A percentile compares a stretch with the other conserved stretches of the same genome.
phyloP scores from a whole-genome alignment of 305 asterid species.

The Nicotiana rustica region DNA sequence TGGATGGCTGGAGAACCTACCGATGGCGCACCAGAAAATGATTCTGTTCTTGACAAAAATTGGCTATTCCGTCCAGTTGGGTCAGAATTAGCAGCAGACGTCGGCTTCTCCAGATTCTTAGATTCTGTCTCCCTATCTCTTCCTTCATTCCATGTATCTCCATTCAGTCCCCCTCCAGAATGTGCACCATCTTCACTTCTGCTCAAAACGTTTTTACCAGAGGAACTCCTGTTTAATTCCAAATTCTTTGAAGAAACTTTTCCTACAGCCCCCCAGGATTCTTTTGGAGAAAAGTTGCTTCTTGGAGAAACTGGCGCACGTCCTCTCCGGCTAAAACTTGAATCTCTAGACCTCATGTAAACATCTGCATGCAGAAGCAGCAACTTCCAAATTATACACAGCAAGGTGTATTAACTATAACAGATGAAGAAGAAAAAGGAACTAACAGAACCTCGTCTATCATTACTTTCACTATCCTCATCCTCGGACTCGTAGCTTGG shows the following conservation, averaged over 20 bases:
- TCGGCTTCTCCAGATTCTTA: slow-evolving; percentile 52
- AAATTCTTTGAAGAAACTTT: slow-evolving; percentile 51
- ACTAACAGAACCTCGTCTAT: slow-evolving; percentile 67
- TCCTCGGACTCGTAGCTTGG: slow-evolving; percentile 91
- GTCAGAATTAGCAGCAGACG: slow-evolving; percentile 50
- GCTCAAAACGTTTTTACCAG: slow-evolving; percentile 53
- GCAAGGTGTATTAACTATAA: slow-evolving; percentile 13
- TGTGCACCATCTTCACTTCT: slow-evolving; percentile 49
- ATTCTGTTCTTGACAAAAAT: slow-evolving; percentile 54
- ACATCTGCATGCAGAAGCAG: slow-evolving; percentile 62
- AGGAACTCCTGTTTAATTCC: slow-evolving; percentile 58
- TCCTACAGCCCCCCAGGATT: slow-evolving; percentile 63
- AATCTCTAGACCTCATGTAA: slow-evolving; percentile 66
- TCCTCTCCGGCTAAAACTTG: slow-evolving; percentile 73
- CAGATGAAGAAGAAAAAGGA: slow-evolving; percentile 36
- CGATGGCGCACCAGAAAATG: slow-evolving; percentile 53
- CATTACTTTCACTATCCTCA: slow-evolving; percentile 75
- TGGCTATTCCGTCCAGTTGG: slow-evolving; percentile 52
- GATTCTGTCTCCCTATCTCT: slow-evolving; percentile 64
- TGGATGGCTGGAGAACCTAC: slow-evolving; percentile 51
- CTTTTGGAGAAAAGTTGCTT: slow-evolving; percentile 66
- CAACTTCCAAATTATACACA: slow-evolving; percentile 23
- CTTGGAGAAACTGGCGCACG: slow-evolving; percentile 79
- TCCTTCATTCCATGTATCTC: slow-evolving; percentile 64
- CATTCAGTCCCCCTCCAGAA: slow-evolving; percentile 55